These are phyloP conservation scores for Ramalina intermedia DNA, from an alignment of 495 filamentous ascomycete species.

Conservation along the genomic window DNA sequence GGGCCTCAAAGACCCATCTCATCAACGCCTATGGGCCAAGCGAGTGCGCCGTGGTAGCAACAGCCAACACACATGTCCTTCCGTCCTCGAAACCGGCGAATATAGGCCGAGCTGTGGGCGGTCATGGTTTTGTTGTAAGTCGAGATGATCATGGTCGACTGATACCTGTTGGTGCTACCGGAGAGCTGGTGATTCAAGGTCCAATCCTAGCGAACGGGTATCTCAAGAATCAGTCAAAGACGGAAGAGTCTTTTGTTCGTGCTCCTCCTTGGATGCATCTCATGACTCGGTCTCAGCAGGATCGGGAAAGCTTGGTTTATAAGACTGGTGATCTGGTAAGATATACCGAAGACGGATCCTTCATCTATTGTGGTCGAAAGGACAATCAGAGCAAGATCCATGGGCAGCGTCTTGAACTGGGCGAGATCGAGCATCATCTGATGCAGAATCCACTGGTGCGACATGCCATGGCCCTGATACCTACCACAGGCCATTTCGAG, in stretches of 20 bases:
- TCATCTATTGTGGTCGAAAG: conserved; percentile 16
- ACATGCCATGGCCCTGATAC: conserved; percentile 9
- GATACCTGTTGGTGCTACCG: conserved; percentile 43
- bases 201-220: conserved; percentile 46
- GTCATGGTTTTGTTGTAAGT: conserved; percentile 45
- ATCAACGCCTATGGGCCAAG: conserved; percentile 45
- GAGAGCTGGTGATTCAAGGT: conserved; percentile 54
- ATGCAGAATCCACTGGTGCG: conserved; percentile 1
- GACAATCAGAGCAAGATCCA: conserved; percentile 35
- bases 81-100: conserved; percentile 9
- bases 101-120: conserved; percentile 26
- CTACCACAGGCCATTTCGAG: neutral
- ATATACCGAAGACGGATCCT: conserved; percentile 13
- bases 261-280: conserved; percentile 33
- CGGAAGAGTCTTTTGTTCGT: conserved; percentile 38
- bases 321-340: conserved; percentile 27
- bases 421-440: conserved; percentile 25
- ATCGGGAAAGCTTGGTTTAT: conserved; percentile 16
- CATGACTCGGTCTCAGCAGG: neutral
- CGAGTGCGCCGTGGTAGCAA: conserved; percentile 28
- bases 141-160: conserved; percentile 40
- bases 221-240: conserved; percentile 40
- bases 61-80: conserved; percentile 13
- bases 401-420: conserved; percentile 33
- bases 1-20: conserved; percentile 29